Conservation (phyloP, 2,329 filamentous ascomycete species). For the Talaromyces sp. region DNA sequence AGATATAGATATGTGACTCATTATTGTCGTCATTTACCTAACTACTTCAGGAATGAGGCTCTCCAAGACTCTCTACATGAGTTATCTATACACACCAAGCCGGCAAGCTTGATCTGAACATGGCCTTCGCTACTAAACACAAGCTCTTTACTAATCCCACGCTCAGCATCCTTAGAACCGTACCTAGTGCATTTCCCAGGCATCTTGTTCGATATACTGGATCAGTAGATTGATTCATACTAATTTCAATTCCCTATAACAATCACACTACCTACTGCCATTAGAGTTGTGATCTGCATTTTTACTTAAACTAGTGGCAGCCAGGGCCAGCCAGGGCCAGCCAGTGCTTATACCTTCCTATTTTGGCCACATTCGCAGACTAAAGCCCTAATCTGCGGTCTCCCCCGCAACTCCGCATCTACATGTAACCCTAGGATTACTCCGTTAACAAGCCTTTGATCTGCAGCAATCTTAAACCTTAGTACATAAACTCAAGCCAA, state of each 20-base stretch:
- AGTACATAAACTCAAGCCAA: neutral
- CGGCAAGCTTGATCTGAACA: too few species aligned
- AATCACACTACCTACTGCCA: neutral
- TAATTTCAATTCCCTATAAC: neutral
- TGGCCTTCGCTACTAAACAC: too few species aligned
- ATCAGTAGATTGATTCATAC: neutral
- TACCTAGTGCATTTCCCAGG: neutral
- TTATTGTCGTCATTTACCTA: neutral
- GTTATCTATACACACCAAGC: too few species aligned
- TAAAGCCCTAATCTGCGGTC: too few species aligned
- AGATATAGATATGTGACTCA: neutral
- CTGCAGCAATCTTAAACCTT: neutral
- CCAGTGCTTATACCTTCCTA: neutral
- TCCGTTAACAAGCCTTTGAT: neutral
- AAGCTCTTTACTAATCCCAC: too few species aligned
- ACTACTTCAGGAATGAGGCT: neutral
- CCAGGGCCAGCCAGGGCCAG: neutral
- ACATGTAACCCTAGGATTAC: neutral
- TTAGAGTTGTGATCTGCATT: neutral
- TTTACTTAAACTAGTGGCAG: neutral
- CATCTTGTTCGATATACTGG: neutral
- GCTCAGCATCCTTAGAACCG: too few species aligned
- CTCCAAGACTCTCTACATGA: too few species aligned
- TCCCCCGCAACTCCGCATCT: neutral
- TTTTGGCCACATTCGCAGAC: neutral